These are phyloP conservation scores for Ampelocalamus luodianensis DNA, from an alignment of 176 grass and related monocot genomes.

Conservation along the genomic window DNA sequence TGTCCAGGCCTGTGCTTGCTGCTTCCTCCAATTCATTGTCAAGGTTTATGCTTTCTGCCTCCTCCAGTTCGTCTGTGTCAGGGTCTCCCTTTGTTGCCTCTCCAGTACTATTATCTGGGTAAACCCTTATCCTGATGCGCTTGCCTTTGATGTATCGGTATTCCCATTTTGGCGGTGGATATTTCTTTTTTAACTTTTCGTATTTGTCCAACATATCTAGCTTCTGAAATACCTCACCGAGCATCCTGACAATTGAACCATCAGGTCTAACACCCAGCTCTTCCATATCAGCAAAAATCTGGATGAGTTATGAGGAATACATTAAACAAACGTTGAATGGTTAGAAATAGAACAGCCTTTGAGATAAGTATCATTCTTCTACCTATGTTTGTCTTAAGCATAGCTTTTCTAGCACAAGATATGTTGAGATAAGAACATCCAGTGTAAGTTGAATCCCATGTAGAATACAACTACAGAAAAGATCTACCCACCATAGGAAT, in stretches of 20 bases:
- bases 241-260: slow-evolving; percentile 76
- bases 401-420: background rate
- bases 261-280: slow-evolving; percentile 87
- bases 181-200: slow-evolving; percentile 83
- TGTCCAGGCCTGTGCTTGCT: slow-evolving; percentile 34
- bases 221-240: slow-evolving; percentile 79
- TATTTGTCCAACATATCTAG: slow-evolving; percentile 90
- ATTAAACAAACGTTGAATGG: slow-evolving; percentile 9
- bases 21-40: slow-evolving; percentile 40
- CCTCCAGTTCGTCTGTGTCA: slow-evolving; percentile 5
- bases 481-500: background rate
- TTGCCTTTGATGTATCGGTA: slow-evolving; percentile 86
- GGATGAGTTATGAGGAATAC: background rate
- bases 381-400: slow-evolving; percentile 2
- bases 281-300: slow-evolving; percentile 99
- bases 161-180: slow-evolving; percentile 82
- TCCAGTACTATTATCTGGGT: slow-evolving; percentile 40
- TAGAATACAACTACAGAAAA: background rate
- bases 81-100: slow-evolving; percentile 8
- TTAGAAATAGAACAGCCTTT: slow-evolving; percentile 10
- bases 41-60: slow-evolving; percentile 25
- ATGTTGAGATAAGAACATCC: background rate
- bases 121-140: slow-evolving; percentile 74
- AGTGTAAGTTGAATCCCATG: background rate
- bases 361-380: background rate